These are phyloP conservation scores for Carex kokanica DNA, from an alignment of 176 grass and related monocot genomes.

Conservation along the genomic window DNA sequence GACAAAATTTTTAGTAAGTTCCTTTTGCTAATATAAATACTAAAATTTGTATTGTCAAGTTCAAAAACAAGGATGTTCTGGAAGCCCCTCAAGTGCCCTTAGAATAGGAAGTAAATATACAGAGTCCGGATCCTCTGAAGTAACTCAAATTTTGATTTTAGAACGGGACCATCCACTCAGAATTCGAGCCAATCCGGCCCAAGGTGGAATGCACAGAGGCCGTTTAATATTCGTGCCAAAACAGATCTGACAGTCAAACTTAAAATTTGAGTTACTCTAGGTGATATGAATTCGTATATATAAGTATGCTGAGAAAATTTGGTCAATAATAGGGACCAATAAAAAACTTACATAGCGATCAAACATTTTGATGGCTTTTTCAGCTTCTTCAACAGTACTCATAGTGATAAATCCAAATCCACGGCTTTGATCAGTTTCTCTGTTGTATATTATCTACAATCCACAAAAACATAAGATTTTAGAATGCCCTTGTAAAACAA, in stretches of 20 bases:
- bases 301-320: neutral
- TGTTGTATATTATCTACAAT: slow-evolving; percentile 77
- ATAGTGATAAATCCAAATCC: slow-evolving; percentile 87
- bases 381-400: slow-evolving; percentile 81
- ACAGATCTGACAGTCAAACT: no score
- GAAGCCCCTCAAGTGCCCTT: neutral
- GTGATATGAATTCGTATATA: no score
- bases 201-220: no score
- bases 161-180: no score
- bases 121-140: no score
- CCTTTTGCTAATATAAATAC: neutral
- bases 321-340: neutral
- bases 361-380: slow-evolving; percentile 78
- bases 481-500: neutral
- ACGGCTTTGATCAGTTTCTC: slow-evolving; percentile 66
- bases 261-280: no score
- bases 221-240: no score
- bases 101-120: neutral
- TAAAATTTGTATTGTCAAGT: neutral
- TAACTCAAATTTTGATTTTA: no score
- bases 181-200: no score
- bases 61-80: neutral
- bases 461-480: neutral
- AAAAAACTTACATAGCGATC: slow-evolving; percentile 61
- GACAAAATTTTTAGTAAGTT: neutral